Base-by-base conservation (phyloP, 2,329 filamentous ascomycete genomes). In the Pezicula rhizophila region DNA sequence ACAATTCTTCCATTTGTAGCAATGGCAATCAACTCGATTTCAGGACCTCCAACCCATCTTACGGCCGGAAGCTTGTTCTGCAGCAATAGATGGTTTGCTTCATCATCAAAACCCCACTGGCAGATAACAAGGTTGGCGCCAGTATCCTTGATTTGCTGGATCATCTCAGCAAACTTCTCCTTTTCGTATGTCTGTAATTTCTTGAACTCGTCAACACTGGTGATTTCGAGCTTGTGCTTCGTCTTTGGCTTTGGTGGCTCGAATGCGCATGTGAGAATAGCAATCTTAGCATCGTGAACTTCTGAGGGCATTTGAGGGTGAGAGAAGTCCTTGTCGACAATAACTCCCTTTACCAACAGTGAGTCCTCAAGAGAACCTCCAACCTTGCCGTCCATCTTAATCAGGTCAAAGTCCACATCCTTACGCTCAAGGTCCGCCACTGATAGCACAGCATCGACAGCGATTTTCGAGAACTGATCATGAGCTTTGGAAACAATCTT, bases 211-310 rank as follows among this genome's bases (percentile, higher is more conserved):
- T 97, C 92, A 7, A 99, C 92, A 38, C 84, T 88, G 49, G 90
- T 93, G 66, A 99, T 99, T 65, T 99, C 93, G 53, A 99, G 81
- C 77, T 96, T 95, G 74, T 99, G 93, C 81, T 99, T 99, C 42
- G 93, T 99, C 82, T 99, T 99, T 59, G 93, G 93, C 79, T 99
- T 99, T 45, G 93, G 93, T 28, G 93, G 93, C 75, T 99, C 93
- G 66, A 99, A 99, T 4, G 93, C 90, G 69, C 93, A 99, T 45
- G 93, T 99, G 52, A 99, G 75, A 63, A 99, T 99, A 60, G 93
- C 93, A 64, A 99, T 84, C 77, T 96, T 97, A 65, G 93, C 95
- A 70, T 99, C 90, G 61, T 77, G 80, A 56, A 99, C 92, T 71
- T 96, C 90, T 45, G 87, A 88, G 10, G 93, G 93, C 93, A 99